These are phyloP conservation scores for Rutstroemia sp. DNA, from an alignment of 2,329 filamentous ascomycete genomes.

Conservation along the genomic window DNA sequence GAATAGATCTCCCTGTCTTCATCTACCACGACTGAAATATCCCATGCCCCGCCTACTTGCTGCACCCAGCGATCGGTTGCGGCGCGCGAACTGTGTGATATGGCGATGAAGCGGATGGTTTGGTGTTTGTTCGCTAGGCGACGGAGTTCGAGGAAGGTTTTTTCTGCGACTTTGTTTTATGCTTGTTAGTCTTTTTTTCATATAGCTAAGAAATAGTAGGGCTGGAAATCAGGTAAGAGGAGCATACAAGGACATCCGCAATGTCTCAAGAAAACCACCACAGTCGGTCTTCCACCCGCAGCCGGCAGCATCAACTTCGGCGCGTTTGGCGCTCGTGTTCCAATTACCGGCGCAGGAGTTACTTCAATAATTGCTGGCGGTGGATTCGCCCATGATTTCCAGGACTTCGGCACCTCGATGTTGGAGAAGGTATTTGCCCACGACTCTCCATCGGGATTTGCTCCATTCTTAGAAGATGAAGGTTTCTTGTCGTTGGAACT, in stretches of 20 bases:
- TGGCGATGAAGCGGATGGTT: conserved; percentile 49
- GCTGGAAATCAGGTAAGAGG: background rate
- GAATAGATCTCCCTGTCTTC: conserved; percentile 53
- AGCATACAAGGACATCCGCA: conserved; percentile 67
- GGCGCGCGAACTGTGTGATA: conserved; percentile 55
- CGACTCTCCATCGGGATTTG: conserved; percentile 6
- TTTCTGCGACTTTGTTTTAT: conserved; percentile 52
- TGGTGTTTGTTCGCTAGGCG: conserved; percentile 45
- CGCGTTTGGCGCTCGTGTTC: conserved; percentile 18
- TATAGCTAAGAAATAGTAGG: background rate
- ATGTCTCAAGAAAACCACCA: conserved; percentile 63
- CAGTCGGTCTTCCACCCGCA: conserved; percentile 43
- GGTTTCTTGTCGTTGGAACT: conserved; percentile 5
- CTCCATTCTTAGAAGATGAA: conserved; percentile 14
- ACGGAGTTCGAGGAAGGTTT: conserved; percentile 52
- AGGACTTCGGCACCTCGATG: conserved; percentile 22
- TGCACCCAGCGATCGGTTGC: conserved; percentile 40
- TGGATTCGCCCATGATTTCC: conserved; percentile 26
- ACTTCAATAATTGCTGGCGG: conserved; percentile 23
- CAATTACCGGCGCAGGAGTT: conserved; percentile 18
- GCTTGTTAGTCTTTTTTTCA: background rate
- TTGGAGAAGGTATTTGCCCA: conserved; percentile 27
- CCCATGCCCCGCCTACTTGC: conserved; percentile 29
- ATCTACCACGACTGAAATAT: conserved; percentile 54
- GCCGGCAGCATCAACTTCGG: conserved; percentile 34